Evolutionary conservation across 164 flowering plant genomes (phyloP).

Genomic region (Stephania cephalantha): DNA sequence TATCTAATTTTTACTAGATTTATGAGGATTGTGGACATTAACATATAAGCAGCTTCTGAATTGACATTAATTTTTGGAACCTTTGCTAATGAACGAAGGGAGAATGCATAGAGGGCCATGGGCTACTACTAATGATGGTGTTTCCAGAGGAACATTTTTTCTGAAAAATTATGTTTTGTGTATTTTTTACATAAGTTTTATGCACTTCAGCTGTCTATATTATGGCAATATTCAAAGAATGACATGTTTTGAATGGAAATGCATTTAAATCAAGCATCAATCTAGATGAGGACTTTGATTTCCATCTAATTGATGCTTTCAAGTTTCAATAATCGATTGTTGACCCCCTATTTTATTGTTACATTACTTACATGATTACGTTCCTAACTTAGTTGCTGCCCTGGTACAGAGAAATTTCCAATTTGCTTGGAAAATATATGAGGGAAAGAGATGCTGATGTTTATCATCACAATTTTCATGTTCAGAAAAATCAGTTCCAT

Average conservation of each 20-base stretch:
- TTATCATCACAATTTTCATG: constrained; percentile 61
- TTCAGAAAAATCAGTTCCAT: constrained; percentile 47
- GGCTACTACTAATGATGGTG: too few species aligned
- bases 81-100: not conserved
- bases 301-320: not conserved
- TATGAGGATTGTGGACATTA: not conserved
- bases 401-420: constrained; percentile 49
- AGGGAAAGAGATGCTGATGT: constrained; percentile 73
- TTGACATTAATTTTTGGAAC: too few species aligned
- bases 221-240: too few species aligned
- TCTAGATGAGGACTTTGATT: too few species aligned
- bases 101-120: not conserved
- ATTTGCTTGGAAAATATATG: constrained; percentile 52
- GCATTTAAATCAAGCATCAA: not conserved
- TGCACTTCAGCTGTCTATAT: too few species aligned
- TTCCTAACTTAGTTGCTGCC: constrained; percentile 12
- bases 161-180: too few species aligned
- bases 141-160: too few species aligned
- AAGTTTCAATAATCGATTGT: too few species aligned
- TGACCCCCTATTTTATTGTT: not conserved
- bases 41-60: not conserved
- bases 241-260: not conserved
- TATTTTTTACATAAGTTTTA: too few species aligned
- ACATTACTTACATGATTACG: constrained; percentile 4
- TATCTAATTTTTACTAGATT: too few species aligned